These are phyloP conservation scores for Endoconidiophora laricicola DNA, from an alignment of 2,329 filamentous ascomycete species.

Conservation along the genomic window DNA sequence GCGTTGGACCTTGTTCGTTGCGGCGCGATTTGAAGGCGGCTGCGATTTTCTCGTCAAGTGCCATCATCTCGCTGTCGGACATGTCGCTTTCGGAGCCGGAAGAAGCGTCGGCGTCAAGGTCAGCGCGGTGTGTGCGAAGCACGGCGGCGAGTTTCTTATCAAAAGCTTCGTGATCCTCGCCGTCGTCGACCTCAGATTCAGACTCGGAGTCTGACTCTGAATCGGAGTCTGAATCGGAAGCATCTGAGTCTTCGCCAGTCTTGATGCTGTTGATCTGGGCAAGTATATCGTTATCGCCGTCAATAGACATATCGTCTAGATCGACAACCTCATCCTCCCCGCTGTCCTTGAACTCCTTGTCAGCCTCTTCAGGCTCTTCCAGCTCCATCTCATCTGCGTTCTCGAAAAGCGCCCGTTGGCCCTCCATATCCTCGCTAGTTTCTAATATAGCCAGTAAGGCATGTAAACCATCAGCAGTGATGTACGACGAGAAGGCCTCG, in stretches of 20 bases:
- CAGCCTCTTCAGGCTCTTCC: constrained; percentile 3
- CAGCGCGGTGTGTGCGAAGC: constrained; percentile 51
- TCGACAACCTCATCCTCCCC: constrained; percentile 28
- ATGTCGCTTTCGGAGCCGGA: constrained; percentile 61
- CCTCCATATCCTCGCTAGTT: constrained; percentile 64
- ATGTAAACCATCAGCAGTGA: constrained; percentile 57
- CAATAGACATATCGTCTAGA: constrained; percentile 30
- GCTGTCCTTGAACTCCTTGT: not conserved
- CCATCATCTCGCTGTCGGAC: constrained; percentile 92
- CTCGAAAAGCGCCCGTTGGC: constrained; percentile 74
- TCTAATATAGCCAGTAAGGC: constrained; percentile 50
- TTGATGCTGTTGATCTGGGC: constrained; percentile 17
- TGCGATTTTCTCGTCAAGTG: constrained; percentile 64
- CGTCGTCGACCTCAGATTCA: constrained; percentile 25
- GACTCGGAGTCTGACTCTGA: constrained; percentile 29
- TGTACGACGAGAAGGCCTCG: constrained; percentile 56
- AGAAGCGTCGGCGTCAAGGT: constrained; percentile 39
- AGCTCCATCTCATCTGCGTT: constrained; percentile 33
- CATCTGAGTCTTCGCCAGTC: constrained; percentile 22
- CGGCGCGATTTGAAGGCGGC: constrained; percentile 70
- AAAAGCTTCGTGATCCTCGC: constrained; percentile 32
- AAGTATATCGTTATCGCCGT: constrained; percentile 22
- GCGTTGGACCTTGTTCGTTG: constrained; percentile 46
- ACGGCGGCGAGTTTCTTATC: constrained; percentile 64
- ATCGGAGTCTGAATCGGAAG: constrained; percentile 24